phyloP scores from a whole-genome alignment of 2,329 filamentous ascomycete species.

The Cryphonectria radicalis region DNA sequence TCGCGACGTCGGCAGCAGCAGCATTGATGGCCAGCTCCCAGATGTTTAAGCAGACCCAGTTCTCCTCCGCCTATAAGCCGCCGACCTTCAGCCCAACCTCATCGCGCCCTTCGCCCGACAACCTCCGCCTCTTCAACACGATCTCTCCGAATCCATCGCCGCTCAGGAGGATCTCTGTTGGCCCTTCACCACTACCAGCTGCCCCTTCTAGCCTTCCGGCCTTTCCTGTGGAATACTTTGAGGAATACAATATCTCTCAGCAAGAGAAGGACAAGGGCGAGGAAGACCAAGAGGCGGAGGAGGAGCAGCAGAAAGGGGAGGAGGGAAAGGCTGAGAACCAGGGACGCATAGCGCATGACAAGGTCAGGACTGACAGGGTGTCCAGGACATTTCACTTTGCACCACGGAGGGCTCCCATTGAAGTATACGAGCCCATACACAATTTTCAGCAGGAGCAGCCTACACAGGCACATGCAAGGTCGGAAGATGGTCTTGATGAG shows the following conservation, averaged over 20 bases:
- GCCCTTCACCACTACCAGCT: conserved; percentile 49
- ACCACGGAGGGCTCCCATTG: conserved; percentile 10
- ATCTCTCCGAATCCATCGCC: conserved; percentile 57
- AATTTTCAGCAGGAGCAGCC: neutral
- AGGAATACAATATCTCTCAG: conserved; percentile 20
- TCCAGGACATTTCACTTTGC: conserved; percentile 10
- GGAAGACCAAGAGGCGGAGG: neutral
- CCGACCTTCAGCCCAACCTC: conserved; percentile 57
- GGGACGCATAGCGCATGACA: conserved; percentile 28
- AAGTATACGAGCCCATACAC: conserved; percentile 10
- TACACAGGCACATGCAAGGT: neutral
- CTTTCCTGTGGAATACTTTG: conserved; percentile 27
- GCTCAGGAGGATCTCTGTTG: conserved; percentile 52
- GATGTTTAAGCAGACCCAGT: conserved; percentile 60
- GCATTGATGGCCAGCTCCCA: conserved; percentile 50
- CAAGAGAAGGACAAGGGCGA: conserved; percentile 31
- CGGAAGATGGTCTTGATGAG: conserved; percentile 35
- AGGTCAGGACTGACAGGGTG: conserved; percentile 3
- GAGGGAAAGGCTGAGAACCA: neutral
- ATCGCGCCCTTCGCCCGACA: conserved; percentile 58
- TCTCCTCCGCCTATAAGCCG: conserved; percentile 55
- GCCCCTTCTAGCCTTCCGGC: conserved; percentile 47
- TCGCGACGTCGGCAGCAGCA: conserved; percentile 38
- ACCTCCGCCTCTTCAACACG: conserved; percentile 45
- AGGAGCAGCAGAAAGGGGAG: neutral